Conservation (phyloP, 306 rosid species). For the Elaeagnus macrophylla region DNA sequence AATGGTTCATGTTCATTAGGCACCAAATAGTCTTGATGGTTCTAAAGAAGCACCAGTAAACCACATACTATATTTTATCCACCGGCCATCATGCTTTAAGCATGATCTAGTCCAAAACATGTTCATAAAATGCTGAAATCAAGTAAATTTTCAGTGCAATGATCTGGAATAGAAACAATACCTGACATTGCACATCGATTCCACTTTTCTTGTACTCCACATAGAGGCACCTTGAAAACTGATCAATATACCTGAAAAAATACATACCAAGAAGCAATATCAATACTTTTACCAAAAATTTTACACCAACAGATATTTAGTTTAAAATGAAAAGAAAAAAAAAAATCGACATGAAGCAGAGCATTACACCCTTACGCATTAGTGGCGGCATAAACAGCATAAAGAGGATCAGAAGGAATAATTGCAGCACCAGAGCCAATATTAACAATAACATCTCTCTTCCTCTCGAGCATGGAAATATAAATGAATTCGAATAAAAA, state of each 20-base stretch:
- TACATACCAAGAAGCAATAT: background rate
- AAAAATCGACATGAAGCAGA: background rate
- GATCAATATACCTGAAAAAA: conserved; percentile 46
- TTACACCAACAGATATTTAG: background rate
- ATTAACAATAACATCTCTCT: conserved; percentile 60
- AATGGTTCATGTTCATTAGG: no score
- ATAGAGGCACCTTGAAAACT: conserved; percentile 48
- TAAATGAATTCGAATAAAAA: no score
- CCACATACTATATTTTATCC: no score
- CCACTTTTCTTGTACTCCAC: conserved; percentile 44
- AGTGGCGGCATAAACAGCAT: conserved; percentile 64
- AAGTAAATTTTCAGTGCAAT: no score
- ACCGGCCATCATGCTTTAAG: background rate
- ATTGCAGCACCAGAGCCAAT: conserved; percentile 64
- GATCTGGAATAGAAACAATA: background rate
- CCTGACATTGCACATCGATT: conserved; percentile 85
- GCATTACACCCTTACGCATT: conserved; percentile 50
- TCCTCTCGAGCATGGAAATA: no score
- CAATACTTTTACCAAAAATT: background rate
- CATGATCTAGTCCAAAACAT: background rate
- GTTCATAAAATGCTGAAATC: background rate
- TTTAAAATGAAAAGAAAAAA: background rate
- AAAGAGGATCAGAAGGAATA: conserved; percentile 81
- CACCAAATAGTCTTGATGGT: no score
- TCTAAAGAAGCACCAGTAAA: no score